These are phyloP conservation scores for Amesomyces nigricolor DNA, from an alignment of 2,329 filamentous ascomycete genomes.

Conservation along the genomic window DNA sequence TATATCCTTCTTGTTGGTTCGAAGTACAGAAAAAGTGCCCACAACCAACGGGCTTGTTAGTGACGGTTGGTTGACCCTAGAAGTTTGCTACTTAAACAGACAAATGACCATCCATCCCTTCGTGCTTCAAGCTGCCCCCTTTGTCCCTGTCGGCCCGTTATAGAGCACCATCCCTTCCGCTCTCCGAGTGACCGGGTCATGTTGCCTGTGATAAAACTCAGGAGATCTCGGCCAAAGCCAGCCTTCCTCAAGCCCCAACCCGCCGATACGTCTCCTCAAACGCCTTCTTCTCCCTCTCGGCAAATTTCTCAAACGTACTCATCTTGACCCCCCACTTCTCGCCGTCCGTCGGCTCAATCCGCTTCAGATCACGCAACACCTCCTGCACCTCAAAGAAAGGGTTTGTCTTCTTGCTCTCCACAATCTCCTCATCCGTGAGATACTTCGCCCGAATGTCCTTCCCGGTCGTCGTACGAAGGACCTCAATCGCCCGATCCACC, in stretches of 20 bases:
- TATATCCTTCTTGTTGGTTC: no score
- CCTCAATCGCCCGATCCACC: slow-evolving; percentile 1
- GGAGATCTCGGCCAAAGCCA: no score
- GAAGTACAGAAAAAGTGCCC: no score
- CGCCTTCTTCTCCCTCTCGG: slow-evolving; percentile 3
- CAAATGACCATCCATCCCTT: no score
- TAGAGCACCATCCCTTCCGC: no score
- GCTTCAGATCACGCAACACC: neutral
- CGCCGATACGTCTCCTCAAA: slow-evolving; percentile 8
- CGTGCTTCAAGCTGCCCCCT: no score
- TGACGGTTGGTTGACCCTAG: no score
- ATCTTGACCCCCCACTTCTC: neutral
- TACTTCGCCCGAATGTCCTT: slow-evolving; percentile 3
- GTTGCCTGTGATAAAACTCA: no score
- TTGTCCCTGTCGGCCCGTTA: no score
- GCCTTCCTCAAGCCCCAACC: slow-evolving; percentile 18
- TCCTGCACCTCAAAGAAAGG: neutral
- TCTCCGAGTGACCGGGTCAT: no score
- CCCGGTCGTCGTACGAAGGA: neutral
- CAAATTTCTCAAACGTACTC: slow-evolving; percentile 6
- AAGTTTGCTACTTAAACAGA: no score
- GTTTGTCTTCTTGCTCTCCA: neutral
- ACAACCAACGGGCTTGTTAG: no score
- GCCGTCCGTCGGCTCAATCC: neutral
- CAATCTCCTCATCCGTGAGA: slow-evolving; percentile 10